Conservation (phyloP, 805 yeast species). For the Wickerhamiella azymoides region DNA sequence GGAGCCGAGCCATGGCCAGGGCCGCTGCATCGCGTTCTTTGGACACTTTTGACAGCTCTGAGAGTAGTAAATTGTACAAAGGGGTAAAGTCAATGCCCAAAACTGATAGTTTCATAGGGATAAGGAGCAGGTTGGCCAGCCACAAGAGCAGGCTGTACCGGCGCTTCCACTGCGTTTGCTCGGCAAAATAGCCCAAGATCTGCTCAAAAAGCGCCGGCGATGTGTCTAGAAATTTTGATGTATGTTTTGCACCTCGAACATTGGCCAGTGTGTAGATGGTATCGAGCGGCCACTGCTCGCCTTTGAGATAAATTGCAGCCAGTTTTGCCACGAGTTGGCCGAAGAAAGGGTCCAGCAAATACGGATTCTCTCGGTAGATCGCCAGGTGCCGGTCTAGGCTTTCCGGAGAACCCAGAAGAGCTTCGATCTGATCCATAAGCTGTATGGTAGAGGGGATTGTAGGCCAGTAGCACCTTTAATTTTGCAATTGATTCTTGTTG, state of each 20-base stretch:
- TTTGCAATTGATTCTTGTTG: too few relatives aligned
- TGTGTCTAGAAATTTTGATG: slow-evolving; percentile 45
- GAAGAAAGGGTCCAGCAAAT: slow-evolving; percentile 1
- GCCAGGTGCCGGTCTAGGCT: background rate
- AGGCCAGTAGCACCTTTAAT: too few relatives aligned
- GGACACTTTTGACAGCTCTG: slow-evolving; percentile 32
- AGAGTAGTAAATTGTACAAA: slow-evolving; percentile 9
- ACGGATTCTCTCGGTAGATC: background rate
- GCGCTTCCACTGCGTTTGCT: slow-evolving; percentile 32
- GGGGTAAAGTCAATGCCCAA: slow-evolving; percentile 29
- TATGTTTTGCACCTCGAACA: slow-evolving; percentile 49
- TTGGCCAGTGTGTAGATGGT: slow-evolving; percentile 42
- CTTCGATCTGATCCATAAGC: background rate
- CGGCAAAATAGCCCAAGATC: slow-evolving; percentile 17
- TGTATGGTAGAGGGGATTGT: too few relatives aligned
- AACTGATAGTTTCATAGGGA: slow-evolving; percentile 51
- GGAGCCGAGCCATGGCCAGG: slow-evolving; percentile 37
- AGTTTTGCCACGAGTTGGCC: background rate
- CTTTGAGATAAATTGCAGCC: background rate
- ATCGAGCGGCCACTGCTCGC: background rate
- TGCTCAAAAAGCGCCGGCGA: slow-evolving; percentile 38
- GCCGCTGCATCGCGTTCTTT: slow-evolving; percentile 45
- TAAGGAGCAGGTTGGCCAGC: slow-evolving; percentile 54
- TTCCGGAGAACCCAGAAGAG: background rate
- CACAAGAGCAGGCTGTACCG: slow-evolving; percentile 46